A percentile compares a stretch with the other conserved stretches of the same genome.
Conservation (phyloP, 345 rosid genomes). For the Camelina laxa region DNA sequence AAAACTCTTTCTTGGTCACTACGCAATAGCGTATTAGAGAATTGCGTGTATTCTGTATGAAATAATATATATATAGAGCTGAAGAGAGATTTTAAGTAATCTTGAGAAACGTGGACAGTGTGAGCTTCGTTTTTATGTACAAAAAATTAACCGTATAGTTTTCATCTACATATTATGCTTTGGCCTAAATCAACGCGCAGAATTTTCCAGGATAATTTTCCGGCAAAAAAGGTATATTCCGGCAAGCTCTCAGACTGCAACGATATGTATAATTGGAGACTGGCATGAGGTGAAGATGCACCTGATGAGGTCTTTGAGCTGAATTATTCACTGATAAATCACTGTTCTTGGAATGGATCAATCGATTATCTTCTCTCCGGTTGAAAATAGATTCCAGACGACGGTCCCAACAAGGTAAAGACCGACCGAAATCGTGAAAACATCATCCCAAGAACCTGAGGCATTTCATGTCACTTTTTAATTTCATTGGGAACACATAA, state of each 20-base stretch:
- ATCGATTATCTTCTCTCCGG: conserved; percentile 87
- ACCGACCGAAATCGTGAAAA: conserved; percentile 85
- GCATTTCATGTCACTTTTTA: conserved; percentile 15
- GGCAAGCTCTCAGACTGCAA: conserved; percentile 23
- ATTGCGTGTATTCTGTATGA: not conserved
- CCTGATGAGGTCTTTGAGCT: conserved; percentile 21
- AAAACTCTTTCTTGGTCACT: conserved; percentile 8
- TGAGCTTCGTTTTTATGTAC: conserved; percentile 27
- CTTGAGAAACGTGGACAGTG: conserved; percentile 3
- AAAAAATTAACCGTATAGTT: conserved; percentile 20
- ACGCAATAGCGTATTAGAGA: conserved; percentile 19
- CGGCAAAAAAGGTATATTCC: conserved; percentile 23
- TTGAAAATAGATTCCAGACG: conserved; percentile 86
- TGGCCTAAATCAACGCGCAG: conserved; percentile 29
- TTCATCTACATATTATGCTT: conserved; percentile 33
- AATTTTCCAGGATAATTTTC: not conserved
- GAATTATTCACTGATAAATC: conserved; percentile 25
- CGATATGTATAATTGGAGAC: conserved; percentile 23
- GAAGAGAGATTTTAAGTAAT: not conserved
- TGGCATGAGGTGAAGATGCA: conserved; percentile 16
- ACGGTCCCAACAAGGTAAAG: conserved; percentile 85
- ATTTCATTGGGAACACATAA: not conserved
- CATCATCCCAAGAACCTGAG: conserved; percentile 96
- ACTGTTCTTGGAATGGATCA: conserved; percentile 31
- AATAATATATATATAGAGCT: not conserved